Evolutionary conservation across 768 basidiomycete genomes (phyloP).

Genomic region (Podaxis rugospora): DNA sequence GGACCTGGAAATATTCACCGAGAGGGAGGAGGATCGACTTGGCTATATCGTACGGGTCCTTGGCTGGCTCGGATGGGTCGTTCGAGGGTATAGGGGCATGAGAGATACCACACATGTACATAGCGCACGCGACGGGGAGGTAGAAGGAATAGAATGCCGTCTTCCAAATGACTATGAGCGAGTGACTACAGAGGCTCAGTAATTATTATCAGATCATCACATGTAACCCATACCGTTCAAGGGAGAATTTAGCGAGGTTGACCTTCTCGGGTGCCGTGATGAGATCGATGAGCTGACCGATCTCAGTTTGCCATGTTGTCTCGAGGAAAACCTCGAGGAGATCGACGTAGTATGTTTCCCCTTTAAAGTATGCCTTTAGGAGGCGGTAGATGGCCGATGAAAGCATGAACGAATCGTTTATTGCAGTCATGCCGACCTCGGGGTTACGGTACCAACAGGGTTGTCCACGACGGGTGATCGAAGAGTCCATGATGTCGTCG

Average conservation of each 20-base stretch:
- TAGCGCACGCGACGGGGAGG: conserved; percentile 93
- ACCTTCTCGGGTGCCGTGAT: conserved; percentile 96
- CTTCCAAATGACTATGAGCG: conserved; percentile 94
- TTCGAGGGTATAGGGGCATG: conserved; percentile 30
- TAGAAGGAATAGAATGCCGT: conserved; percentile 99
- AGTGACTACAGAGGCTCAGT: conserved; percentile 52
- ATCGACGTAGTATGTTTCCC: conserved; percentile 80
- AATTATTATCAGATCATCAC: neutral
- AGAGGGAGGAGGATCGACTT: conserved; percentile 82
- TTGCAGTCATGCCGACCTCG: conserved; percentile 75
- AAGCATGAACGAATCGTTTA: conserved; percentile 97
- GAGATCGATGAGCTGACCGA: conserved; percentile 94
- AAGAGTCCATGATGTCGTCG: conserved; percentile 97
- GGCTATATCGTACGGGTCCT: conserved; percentile 58
- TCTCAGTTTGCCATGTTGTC: conserved; percentile 86
- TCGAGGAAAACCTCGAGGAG: conserved; percentile 92
- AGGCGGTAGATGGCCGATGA: conserved; percentile 91
- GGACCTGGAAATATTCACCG: conserved; percentile 98
- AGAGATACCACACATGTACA: conserved; percentile 53
- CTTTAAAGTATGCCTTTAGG: conserved; percentile 50
- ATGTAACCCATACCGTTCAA: conserved; percentile 57
- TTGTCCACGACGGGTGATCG: conserved; percentile 90
- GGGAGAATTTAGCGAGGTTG: conserved; percentile 84
- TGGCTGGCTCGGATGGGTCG: conserved; percentile 12
- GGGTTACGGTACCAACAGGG: conserved; percentile 86